Conservation (phyloP, 257 asterid species). For the Scutellaria galericulata region DNA sequence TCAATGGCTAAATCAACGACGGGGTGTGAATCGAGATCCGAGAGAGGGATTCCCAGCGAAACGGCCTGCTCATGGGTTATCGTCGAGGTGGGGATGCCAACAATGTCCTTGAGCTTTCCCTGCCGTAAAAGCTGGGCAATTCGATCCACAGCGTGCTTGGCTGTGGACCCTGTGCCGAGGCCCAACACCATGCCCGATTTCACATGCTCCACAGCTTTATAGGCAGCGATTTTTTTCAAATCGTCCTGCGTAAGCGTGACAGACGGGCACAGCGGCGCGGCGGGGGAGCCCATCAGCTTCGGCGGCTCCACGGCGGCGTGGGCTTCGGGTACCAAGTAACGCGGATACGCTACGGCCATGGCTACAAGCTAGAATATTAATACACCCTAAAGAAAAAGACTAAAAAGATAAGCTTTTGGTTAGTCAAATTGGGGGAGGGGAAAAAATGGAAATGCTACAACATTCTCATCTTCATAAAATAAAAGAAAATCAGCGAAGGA, state of each 20-base stretch:
- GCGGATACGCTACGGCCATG: constrained; percentile 65
- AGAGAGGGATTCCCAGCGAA: constrained; percentile 58
- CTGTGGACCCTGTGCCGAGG: constrained; percentile 69
- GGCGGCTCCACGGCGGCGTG: constrained; percentile 44
- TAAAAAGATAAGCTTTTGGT: background rate
- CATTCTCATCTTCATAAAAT: background rate
- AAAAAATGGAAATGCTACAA: constrained; percentile 27
- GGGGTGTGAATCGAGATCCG: constrained; percentile 67
- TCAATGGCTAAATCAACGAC: constrained; percentile 68
- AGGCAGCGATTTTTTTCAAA: constrained; percentile 63
- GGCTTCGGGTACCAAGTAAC: constrained; percentile 30
- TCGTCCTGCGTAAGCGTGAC: constrained; percentile 61
- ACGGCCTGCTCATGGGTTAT: constrained; percentile 62
- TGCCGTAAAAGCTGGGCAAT: constrained; percentile 53
- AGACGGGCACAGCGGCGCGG: constrained; percentile 38
- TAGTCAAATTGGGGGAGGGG: constrained; percentile 26
- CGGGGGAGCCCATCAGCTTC: constrained; percentile 41
- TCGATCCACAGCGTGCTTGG: constrained; percentile 68
- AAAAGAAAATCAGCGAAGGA: background rate
- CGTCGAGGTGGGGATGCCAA: constrained; percentile 63
- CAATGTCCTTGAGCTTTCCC: constrained; percentile 56
- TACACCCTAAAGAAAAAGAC: background rate
- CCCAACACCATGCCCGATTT: constrained; percentile 68
- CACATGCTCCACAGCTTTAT: constrained; percentile 69
- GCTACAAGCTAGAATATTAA: background rate